phyloP scores from a whole-genome alignment of 768 basidiomycete species.

The Mycena alexandri region DNA sequence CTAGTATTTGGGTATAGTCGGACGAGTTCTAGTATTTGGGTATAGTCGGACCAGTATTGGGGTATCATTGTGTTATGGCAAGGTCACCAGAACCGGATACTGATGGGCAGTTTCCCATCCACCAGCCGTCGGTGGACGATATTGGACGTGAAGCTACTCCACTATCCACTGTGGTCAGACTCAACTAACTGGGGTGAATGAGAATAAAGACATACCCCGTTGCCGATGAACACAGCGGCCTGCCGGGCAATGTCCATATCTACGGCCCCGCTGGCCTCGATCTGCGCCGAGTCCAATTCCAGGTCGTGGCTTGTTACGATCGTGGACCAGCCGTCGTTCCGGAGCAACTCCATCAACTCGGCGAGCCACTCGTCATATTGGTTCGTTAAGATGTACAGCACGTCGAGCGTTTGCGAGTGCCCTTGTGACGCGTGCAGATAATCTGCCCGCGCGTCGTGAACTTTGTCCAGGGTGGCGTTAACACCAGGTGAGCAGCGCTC shows the following conservation, averaged over 20 bases:
- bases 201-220: slow-evolving; percentile 57
- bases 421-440: slow-evolving; percentile 45
- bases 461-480: slow-evolving; percentile 55
- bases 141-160: slow-evolving; percentile 65
- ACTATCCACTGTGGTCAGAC: slow-evolving; percentile 46
- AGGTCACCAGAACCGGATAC: slow-evolving; percentile 51
- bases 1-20: too few species aligned
- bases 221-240: slow-evolving; percentile 67
- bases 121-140: slow-evolving; percentile 61
- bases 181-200: background rate
- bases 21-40: too few species aligned
- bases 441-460: slow-evolving; percentile 54
- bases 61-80: background rate
- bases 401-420: slow-evolving; percentile 49
- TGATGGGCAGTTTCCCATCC: slow-evolving; percentile 57
- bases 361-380: slow-evolving; percentile 60
- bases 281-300: slow-evolving; percentile 59
- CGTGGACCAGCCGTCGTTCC: slow-evolving; percentile 53
- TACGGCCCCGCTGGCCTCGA: slow-evolving; percentile 62
- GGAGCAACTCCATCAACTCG: slow-evolving; percentile 53
- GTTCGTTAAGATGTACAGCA: slow-evolving; percentile 65
- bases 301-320: slow-evolving; percentile 61
- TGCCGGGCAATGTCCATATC: slow-evolving; percentile 67
- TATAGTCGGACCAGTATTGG: too few species aligned
- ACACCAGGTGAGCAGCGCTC: slow-evolving; percentile 61